Percentiles rank a stretch among this genome's conserved stretches.
Conservation (phyloP, 192 early-diverging fungal species). For the Thamnidium elegans region DNA sequence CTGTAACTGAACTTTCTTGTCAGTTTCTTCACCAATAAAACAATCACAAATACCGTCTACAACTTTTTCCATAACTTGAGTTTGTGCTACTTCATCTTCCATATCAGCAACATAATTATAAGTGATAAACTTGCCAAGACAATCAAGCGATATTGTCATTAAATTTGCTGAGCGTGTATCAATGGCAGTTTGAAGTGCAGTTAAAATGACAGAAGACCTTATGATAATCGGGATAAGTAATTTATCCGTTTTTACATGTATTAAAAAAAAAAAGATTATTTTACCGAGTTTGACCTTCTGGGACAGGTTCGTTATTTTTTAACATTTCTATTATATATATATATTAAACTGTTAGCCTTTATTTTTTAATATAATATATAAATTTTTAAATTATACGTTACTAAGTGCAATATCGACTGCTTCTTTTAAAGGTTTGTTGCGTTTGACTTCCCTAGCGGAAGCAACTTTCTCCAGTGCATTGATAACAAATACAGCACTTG, state of each 20-base stretch:
- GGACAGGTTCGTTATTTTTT: conserved; percentile 34
- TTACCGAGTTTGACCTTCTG: conserved; percentile 32
- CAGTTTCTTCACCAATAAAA: conserved; percentile 75
- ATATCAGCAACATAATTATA: conserved; percentile 57
- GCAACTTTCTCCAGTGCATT: conserved; percentile 63
- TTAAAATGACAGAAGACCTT: conserved; percentile 49
- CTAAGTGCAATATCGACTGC: conserved; percentile 51
- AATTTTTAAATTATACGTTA: conserved; percentile 13
- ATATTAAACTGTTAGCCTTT: background rate
- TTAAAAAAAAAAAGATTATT: background rate
- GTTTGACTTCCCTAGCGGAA: conserved; percentile 49
- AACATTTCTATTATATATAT: conserved; percentile 24
- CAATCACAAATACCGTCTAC: conserved; percentile 76
- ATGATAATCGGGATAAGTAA: background rate
- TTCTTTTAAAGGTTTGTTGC: conserved; percentile 43
- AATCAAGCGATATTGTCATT: conserved; percentile 72
- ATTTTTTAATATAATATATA: background rate
- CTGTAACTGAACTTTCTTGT: conserved; percentile 87
- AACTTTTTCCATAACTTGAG: conserved; percentile 60
- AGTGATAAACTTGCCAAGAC: conserved; percentile 75
- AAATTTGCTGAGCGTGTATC: conserved; percentile 59
- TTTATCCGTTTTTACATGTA: background rate
- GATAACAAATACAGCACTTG: conserved; percentile 59
- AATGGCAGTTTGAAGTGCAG: conserved; percentile 72
- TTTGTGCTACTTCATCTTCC: conserved; percentile 38